Percentiles rank a stretch among this genome's conserved stretches.
phyloP scores from a whole-genome alignment of 345 rosid species.

The Firmiana major region DNA sequence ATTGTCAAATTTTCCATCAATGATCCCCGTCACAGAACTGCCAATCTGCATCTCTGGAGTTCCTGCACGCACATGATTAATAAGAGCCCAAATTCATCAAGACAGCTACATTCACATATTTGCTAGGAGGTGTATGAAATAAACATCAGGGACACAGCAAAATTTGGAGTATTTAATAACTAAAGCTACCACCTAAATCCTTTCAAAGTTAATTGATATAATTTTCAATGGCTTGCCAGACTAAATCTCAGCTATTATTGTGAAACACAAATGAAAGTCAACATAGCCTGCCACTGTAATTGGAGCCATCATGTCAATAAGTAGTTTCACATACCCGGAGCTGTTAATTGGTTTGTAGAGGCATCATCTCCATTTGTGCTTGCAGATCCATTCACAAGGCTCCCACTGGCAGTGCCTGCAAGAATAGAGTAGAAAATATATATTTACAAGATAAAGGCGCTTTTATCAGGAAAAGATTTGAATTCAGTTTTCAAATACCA shows the following conservation, averaged over 20 bases:
- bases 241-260: too few relatives aligned
- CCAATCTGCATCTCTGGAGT: conserved; percentile 44
- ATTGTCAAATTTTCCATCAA: conserved; percentile 81
- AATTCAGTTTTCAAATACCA: conserved; percentile 24
- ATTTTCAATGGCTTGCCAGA: not conserved
- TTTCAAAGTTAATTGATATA: not conserved
- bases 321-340: conserved; percentile 14
- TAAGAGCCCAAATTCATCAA: not conserved
- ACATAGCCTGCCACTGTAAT: not conserved
- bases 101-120: not conserved
- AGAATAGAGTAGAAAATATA: not conserved
- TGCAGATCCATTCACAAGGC: conserved; percentile 32
- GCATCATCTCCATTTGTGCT: conserved; percentile 22
- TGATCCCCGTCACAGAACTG: conserved; percentile 50
- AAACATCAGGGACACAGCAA: not conserved
- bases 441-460: not conserved
- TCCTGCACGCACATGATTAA: conserved; percentile 27
- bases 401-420: conserved; percentile 29
- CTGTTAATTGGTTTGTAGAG: conserved; percentile 18
- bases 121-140: not conserved
- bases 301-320: not conserved
- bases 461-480: not conserved
- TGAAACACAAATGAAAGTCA: not conserved
- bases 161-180: not conserved
- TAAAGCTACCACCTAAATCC: not conserved